A percentile compares a stretch with the other conserved stretches of the same genome.
These are phyloP conservation scores for Uncinocarpus reesii DNA, from an alignment of 2,329 filamentous ascomycete genomes.

Conservation along the genomic window DNA sequence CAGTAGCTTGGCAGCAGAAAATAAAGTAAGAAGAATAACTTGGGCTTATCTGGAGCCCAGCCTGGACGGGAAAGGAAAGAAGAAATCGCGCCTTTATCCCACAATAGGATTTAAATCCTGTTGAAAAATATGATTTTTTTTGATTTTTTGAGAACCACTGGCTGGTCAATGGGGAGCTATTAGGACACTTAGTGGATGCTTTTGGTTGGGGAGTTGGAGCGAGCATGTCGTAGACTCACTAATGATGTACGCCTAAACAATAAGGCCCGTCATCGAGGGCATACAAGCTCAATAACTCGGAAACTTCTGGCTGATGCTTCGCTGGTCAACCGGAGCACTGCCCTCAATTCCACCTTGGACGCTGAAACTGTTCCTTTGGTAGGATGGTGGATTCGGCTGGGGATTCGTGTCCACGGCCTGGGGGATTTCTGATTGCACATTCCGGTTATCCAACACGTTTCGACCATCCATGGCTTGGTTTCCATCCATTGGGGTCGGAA, in stretches of 20 bases:
- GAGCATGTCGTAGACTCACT: neutral
- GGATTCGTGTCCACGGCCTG: slow-evolving; percentile 32
- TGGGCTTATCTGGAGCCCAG: too few relatives aligned
- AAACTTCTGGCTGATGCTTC: slow-evolving; percentile 4
- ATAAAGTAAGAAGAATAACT: too few relatives aligned
- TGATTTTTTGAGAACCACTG: too few relatives aligned
- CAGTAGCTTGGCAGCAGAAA: too few relatives aligned
- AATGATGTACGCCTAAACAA: neutral
- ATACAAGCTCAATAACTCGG: neutral
- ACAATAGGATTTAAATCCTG: too few relatives aligned
- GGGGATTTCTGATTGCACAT: slow-evolving; percentile 30
- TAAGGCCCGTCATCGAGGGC: neutral
- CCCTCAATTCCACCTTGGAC: slow-evolving; percentile 25
- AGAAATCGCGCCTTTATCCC: too few relatives aligned
- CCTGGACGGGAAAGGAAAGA: too few relatives aligned
- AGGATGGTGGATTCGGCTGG: slow-evolving; percentile 22
- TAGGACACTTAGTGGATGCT: too few relatives aligned
- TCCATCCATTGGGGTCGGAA: too few relatives aligned
- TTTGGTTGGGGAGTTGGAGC: too few relatives aligned
- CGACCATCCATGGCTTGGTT: slow-evolving; percentile 19
- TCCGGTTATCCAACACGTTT: slow-evolving; percentile 28
- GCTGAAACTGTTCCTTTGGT: slow-evolving; percentile 32
- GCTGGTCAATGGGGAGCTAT: too few relatives aligned
- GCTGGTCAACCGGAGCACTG: slow-evolving; percentile 17
- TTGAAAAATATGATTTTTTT: too few relatives aligned